phyloP scores from a whole-genome alignment of 148 eudicot species.

The Rhododendron kiyosumense region DNA sequence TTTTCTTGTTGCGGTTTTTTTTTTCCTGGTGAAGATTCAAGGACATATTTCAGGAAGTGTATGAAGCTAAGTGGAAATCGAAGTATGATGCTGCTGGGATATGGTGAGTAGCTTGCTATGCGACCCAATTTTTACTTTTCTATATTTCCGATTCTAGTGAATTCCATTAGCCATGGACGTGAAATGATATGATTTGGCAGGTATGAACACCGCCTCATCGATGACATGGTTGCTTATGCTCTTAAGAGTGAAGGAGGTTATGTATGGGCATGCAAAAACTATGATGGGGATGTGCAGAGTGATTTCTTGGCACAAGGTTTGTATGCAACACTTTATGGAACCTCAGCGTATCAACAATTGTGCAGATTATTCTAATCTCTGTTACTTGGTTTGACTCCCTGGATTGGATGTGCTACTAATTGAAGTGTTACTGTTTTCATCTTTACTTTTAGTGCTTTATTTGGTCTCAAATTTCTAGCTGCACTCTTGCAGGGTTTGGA shows the following conservation, averaged over 20 bases:
- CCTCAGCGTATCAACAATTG: background rate
- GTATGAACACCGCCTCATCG: conserved; percentile 83
- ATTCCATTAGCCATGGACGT: background rate
- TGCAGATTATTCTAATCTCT: background rate
- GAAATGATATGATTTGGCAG: conserved; percentile 27
- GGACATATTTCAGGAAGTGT: conserved; percentile 80
- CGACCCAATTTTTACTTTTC: background rate
- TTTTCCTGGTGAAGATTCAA: conserved; percentile 41
- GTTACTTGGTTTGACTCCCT: background rate
- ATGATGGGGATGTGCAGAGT: conserved; percentile 86
- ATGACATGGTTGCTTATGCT: conserved; percentile 84
- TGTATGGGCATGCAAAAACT: conserved; percentile 89
- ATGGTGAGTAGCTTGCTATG: conserved; percentile 37
- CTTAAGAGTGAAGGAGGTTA: conserved; percentile 81
- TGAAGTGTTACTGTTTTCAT: conserved; percentile 10
- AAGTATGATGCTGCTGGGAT: conserved; percentile 68
- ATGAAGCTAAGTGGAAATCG: conserved; percentile 59
- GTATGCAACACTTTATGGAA: background rate
- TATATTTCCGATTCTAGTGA: background rate
- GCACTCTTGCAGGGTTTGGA: conserved; percentile 52
- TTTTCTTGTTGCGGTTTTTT: background rate
- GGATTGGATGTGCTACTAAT: background rate
- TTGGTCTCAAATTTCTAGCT: background rate
- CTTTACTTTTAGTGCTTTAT: background rate
- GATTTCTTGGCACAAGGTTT: conserved; percentile 77